A percentile compares a stretch with the other conserved stretches of the same genome.
phyloP scores from a whole-genome alignment of 192 early-diverging fungal genomes.

The Rhizophagus clarus region DNA sequence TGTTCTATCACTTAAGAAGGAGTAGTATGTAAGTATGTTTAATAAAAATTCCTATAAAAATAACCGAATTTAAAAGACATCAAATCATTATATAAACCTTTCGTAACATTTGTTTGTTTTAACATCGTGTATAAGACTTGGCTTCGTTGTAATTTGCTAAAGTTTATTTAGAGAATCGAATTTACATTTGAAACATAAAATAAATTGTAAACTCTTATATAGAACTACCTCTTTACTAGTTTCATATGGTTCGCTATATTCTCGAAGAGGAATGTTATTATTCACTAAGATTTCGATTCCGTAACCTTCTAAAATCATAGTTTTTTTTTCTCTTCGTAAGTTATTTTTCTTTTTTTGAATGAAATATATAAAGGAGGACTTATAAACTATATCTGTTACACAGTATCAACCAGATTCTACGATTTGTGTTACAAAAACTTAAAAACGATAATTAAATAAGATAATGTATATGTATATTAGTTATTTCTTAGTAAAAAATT shows the following conservation, averaged over 20 bases:
- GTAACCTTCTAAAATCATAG: not conserved
- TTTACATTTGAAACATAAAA: not conserved
- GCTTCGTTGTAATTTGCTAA: not conserved
- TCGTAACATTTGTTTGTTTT: not conserved
- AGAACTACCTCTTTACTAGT: not conserved
- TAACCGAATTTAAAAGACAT: not conserved
- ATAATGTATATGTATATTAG: no score
- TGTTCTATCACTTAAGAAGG: not conserved
- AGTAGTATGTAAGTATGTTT: not conserved
- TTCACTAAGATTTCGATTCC: not conserved
- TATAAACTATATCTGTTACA: no score
- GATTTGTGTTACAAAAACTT: no score
- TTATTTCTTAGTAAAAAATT: no score
- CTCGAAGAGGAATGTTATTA: not conserved
- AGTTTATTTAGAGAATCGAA: not conserved
- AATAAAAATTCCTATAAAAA: not conserved
- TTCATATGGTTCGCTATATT: not conserved
- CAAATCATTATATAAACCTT: not conserved
- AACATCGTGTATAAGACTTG: not conserved
- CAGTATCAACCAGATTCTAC: no score
- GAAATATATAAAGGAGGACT: no score
- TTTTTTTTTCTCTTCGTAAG: not conserved
- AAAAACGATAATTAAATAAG: no score
- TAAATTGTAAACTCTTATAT: not conserved
- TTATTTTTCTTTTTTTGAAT: slow-evolving; percentile 81